Evolutionary conservation across 2,329 filamentous ascomycete genomes (phyloP).

Genomic region (Penicillium sp.): DNA sequence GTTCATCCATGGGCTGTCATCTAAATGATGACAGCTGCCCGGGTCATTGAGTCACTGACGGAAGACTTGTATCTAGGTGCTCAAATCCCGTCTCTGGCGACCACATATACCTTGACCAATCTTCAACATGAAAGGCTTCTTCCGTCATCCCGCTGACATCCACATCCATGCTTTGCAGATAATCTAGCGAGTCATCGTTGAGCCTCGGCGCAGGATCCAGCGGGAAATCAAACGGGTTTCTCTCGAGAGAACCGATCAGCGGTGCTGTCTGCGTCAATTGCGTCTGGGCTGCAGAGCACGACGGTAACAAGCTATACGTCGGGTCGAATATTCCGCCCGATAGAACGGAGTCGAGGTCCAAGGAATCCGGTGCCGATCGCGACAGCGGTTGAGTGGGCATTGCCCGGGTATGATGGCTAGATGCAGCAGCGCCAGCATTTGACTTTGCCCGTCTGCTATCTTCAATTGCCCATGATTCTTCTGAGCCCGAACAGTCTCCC

Average conservation of each 20-base stretch:
- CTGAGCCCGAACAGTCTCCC: neutral
- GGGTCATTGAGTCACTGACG: slow-evolving; percentile 17
- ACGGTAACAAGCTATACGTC: slow-evolving; percentile 14
- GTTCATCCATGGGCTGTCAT: slow-evolving; percentile 8
- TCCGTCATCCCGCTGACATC: slow-evolving; percentile 17
- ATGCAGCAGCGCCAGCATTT: neutral
- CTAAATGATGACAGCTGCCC: slow-evolving; percentile 8
- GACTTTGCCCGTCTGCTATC: neutral
- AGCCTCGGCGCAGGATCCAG: slow-evolving; percentile 16
- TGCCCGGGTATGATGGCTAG: neutral
- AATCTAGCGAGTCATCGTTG: slow-evolving; percentile 8
- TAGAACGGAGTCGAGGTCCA: slow-evolving; percentile 9
- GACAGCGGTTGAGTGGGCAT: slow-evolving; percentile 1
- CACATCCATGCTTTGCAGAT: slow-evolving; percentile 18
- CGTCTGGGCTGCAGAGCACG: slow-evolving; percentile 5
- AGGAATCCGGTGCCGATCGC: slow-evolving; percentile 7
- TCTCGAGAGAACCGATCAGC: slow-evolving; percentile 17
- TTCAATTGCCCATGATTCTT: neutral
- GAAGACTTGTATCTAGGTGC: slow-evolving; percentile 21
- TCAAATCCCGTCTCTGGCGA: slow-evolving; percentile 23
- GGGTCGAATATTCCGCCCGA: slow-evolving; percentile 16
- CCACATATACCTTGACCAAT: slow-evolving; percentile 26
- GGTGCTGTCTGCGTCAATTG: slow-evolving; percentile 8
- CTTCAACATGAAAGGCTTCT: slow-evolving; percentile 20
- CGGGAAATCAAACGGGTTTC: slow-evolving; percentile 21